Percentiles rank a stretch among this genome's conserved stretches.
Evolutionary conservation across 345 rosid species (phyloP).

Genomic region (Microcos paniculata): DNA sequence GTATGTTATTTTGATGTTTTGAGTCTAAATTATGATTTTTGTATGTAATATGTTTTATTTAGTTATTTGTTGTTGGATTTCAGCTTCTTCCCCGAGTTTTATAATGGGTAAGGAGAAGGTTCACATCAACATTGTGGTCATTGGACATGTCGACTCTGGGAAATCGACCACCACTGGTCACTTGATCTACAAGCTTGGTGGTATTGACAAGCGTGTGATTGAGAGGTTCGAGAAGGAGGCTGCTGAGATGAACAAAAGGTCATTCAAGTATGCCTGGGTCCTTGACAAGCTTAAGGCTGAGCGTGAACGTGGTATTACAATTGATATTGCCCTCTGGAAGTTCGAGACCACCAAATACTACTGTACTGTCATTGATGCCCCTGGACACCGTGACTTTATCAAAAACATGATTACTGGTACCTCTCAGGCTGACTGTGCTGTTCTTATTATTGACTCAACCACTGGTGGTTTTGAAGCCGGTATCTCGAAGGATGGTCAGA

Average conservation of each 20-base stretch:
- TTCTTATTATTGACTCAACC: conserved; percentile 76
- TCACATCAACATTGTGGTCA: conserved; percentile 47
- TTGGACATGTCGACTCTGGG: conserved; percentile 58
- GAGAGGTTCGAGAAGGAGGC: conserved; percentile 83
- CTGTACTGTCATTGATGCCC: conserved; percentile 81
- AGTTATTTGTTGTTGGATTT: conserved; percentile 67
- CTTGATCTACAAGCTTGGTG: conserved; percentile 82
- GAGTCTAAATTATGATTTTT: background rate
- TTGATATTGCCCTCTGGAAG: conserved; percentile 72
- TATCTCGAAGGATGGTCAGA: conserved; percentile 86
- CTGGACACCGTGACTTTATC: conserved; percentile 77
- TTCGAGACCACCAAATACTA: conserved; percentile 73
- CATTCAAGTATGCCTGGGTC: conserved; percentile 81
- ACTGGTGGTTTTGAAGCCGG: conserved; percentile 89
- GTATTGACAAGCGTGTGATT: conserved; percentile 81
- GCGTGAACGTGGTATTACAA: conserved; percentile 81
- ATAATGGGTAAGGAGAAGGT: conserved; percentile 40
- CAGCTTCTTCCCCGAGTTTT: conserved; percentile 29
- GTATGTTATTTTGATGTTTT: background rate
- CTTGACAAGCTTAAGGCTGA: conserved; percentile 84
- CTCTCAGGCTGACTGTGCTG: conserved; percentile 82
- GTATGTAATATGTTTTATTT: conserved; percentile 34
- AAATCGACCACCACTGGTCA: conserved; percentile 75
- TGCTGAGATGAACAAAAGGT: conserved; percentile 82
- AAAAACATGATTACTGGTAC: conserved; percentile 86